Evolutionary conservation across 371 early-diverging fungal genomes (phyloP), one percentile per base, ranked within the genome.

Genomic region (Haplosporangium sp.): DNA sequence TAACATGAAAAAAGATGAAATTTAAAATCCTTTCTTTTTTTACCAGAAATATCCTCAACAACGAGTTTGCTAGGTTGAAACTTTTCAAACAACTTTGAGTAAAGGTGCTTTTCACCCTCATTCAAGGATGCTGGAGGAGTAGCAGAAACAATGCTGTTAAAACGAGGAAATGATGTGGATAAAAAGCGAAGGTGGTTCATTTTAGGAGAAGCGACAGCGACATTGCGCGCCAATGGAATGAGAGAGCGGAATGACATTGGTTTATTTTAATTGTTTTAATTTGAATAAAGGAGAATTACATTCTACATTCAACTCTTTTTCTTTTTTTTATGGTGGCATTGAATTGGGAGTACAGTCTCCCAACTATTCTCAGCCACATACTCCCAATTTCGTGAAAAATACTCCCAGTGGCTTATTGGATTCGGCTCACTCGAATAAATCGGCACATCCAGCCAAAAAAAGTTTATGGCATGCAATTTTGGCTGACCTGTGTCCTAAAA

Each of bases 11-110:
- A 5, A n/a, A n/a, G n/a, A n/a, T n/a, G 60, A 15, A 20, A 27
- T 27, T 27, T n/a, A n/a, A n/a, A n/a, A n/a, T n/a, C n/a, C 7
- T 7, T 2, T 44, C 11, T 44, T 8, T 44, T 55, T 47, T 59
- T 85, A 93, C 94, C 94, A 53, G 95, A 95, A 37, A 94, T 90
- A 77, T 96, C 96, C 56, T 87, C 85, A n/a, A 96, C 96, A n/a
- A 86, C 65, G n/a, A 96, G 89, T 67, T 85, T 89, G 56, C 87
- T 85, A 53, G 96, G 94, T 19, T 83, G 61, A 19, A 96, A 88
- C 72, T 89, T 89, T 65, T 86, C 82, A 48, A 83, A 83, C 53
- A 96, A 89, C 84, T 94, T 94, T 65, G 89, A 76, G 83, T 88
- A 90, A 67, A 96, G 88, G 63, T 86, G 86, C 67, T 88, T 85